Conservation (phyloP, 1,284 basidiomycete genomes). For the Cronartium ribicola region DNA sequence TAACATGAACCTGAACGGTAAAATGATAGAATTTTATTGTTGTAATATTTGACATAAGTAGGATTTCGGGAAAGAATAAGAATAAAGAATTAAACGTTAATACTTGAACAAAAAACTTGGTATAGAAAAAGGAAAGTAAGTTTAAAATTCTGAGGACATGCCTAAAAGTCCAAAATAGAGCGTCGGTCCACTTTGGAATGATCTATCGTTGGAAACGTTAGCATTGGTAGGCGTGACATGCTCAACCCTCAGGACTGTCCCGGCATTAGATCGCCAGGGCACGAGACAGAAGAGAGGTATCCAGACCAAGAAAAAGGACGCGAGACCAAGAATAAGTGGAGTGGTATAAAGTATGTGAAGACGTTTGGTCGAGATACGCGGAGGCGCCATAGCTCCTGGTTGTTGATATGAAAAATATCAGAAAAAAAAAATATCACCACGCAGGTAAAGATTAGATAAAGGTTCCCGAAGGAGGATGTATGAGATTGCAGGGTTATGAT, state of each 20-base stretch:
- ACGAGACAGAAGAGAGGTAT: slow-evolving; percentile 23
- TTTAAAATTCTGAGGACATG: not conserved
- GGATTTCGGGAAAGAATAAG: not conserved
- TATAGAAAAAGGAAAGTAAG: not conserved
- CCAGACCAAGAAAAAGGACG: slow-evolving; percentile 17
- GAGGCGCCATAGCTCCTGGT: not conserved
- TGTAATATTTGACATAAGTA: not conserved
- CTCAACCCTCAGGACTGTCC: slow-evolving; percentile 20
- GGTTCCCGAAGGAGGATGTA: too few relatives aligned
- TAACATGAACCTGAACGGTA: slow-evolving; percentile 31
- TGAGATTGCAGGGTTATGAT: too few relatives aligned
- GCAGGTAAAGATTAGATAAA: too few relatives aligned
- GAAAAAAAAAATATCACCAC: too few relatives aligned
- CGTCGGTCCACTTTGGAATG: not conserved
- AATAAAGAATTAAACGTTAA: not conserved
- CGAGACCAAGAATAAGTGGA: slow-evolving; percentile 19
- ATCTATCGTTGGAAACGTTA: slow-evolving; percentile 2
- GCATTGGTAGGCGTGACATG: not conserved
- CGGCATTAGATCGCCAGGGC: slow-evolving; percentile 14
- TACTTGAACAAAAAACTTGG: not conserved
- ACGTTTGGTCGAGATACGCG: slow-evolving; percentile 19
- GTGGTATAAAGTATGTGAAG: slow-evolving; percentile 30
- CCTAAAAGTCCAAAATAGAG: slow-evolving; percentile 40
- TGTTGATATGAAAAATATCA: not conserved
- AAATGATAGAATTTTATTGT: not conserved